These are phyloP conservation scores for Stentor roeselii DNA, from an alignment of 73 alveolate genomes.

Conservation along the genomic window DNA sequence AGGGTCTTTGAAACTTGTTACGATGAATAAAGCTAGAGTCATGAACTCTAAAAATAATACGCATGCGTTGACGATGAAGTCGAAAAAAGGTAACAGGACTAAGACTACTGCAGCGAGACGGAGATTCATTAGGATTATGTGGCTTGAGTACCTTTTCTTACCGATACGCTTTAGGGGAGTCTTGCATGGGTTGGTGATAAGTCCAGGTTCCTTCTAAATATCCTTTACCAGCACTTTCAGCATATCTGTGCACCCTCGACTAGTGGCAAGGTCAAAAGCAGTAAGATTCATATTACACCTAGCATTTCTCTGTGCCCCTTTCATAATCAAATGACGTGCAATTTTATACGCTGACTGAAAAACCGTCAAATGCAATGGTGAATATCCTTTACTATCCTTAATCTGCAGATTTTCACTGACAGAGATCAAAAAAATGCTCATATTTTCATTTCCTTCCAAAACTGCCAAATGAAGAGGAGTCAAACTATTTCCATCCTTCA, in stretches of 20 bases:
- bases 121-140: not conserved
- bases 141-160: not conserved
- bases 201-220: not conserved
- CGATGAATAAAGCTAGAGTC: not conserved
- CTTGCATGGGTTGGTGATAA: not conserved
- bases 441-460: not conserved
- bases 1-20: constrained; percentile 22
- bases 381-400: not conserved
- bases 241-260: not conserved
- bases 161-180: not conserved
- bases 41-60: not conserved
- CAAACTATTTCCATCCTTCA: not conserved
- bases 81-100: not conserved
- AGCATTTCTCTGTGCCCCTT: constrained; percentile 26
- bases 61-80: not conserved
- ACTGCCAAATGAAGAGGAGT: not conserved
- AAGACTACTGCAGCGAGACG: not conserved
- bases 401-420: not conserved
- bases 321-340: not conserved
- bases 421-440: not conserved
- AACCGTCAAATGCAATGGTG: not conserved
- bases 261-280: constrained; percentile 21
- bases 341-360: not conserved
- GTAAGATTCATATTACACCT: not conserved
- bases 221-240: not conserved